Evolutionary conservation across 176 grass and related monocot species (phyloP).

Genomic region (Ampelocalamus luodianensis): DNA sequence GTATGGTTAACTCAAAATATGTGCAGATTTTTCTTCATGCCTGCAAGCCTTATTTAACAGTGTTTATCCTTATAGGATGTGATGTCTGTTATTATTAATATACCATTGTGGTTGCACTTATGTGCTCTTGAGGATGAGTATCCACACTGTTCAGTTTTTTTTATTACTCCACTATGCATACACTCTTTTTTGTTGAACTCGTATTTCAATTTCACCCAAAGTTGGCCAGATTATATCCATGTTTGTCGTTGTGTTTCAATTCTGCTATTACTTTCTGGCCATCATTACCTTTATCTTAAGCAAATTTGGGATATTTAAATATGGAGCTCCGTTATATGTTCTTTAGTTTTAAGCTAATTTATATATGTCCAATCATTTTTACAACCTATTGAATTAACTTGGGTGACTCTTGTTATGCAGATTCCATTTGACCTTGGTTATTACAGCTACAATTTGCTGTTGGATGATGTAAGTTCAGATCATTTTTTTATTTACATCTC

Average conservation of each 20-base stretch:
- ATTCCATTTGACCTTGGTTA: slow-evolving; percentile 82
- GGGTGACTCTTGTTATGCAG: slow-evolving; percentile 47
- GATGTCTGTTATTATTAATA: neutral
- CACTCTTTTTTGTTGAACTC: neutral
- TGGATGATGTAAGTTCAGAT: slow-evolving; percentile 85
- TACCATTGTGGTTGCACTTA: neutral
- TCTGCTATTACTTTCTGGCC: neutral
- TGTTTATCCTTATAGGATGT: neutral
- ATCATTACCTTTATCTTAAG: neutral
- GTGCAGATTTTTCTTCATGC: neutral
- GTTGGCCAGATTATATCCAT: neutral
- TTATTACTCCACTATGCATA: neutral
- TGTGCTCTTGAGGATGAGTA: neutral
- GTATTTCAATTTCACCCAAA: neutral
- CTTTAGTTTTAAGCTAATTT: neutral
- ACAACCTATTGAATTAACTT: neutral
- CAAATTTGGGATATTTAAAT: neutral
- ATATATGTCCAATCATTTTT: neutral
- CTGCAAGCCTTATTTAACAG: neutral
- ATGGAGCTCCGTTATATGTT: neutral
- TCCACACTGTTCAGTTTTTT: neutral
- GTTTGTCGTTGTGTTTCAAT: neutral
- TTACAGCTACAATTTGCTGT: slow-evolving; percentile 68
- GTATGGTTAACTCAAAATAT: neutral
- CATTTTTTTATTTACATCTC: neutral